Conservation (phyloP, 768 basidiomycete species). For the Phanerochaete carnosa region DNA sequence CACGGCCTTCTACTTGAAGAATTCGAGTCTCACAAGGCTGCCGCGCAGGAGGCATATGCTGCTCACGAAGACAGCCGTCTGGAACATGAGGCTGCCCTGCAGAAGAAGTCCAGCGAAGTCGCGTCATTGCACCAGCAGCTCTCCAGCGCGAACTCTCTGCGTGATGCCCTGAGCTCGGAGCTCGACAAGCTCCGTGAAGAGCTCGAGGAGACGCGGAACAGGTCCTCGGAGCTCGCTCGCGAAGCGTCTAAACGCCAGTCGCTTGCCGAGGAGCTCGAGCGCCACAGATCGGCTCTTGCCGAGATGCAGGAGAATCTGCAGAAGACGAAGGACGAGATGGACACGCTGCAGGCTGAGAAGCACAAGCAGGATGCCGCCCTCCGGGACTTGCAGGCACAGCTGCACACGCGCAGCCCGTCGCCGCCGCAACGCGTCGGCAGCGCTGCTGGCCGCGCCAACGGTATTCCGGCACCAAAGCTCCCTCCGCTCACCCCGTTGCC, state of each 20-base stretch:
- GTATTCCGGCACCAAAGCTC: conserved; percentile 67
- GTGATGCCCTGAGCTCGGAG: conserved; percentile 39
- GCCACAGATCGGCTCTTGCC: conserved; percentile 69
- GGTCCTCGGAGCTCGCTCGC: conserved; percentile 61
- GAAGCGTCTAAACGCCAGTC: conserved; percentile 77
- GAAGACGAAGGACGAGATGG: conserved; percentile 71
- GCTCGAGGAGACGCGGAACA: conserved; percentile 51
- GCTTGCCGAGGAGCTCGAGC: conserved; percentile 71
- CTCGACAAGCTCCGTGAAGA: conserved; percentile 52
- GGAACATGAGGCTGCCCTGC: conserved; percentile 39
- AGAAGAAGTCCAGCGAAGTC: conserved; percentile 48
- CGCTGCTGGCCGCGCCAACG: conserved; percentile 45
- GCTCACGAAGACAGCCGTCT: conserved; percentile 30
- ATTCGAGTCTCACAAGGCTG: conserved; percentile 47
- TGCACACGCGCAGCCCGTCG: conserved; percentile 46
- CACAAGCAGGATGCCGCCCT: conserved; percentile 62
- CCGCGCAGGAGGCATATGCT: conserved; percentile 37
- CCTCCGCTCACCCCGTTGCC: conserved; percentile 90
- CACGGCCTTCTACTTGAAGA: conserved; percentile 45
- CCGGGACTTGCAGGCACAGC: conserved; percentile 77
- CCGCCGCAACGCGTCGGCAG: conserved; percentile 49
- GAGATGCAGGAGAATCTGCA: conserved; percentile 79
- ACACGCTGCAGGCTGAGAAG: conserved; percentile 71
- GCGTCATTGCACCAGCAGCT: conserved; percentile 50
- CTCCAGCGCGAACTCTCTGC: conserved; percentile 33